Conservation (phyloP, 108 stramenopile genomes). For the Nitzschia sp. region DNA sequence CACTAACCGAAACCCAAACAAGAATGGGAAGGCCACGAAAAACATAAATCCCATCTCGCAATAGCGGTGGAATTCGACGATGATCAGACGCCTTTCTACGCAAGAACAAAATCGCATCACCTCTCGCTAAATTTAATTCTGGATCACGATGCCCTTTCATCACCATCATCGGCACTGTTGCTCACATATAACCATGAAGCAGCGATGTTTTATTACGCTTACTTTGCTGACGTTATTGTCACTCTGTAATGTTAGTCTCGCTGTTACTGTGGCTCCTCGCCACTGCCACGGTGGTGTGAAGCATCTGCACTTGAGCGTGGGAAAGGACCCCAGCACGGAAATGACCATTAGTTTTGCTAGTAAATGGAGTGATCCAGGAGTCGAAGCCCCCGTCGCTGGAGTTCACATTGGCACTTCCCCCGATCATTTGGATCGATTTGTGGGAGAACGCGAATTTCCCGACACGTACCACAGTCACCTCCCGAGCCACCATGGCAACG, state of each 20-base stretch:
- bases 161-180: not conserved
- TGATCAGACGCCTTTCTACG: no score
- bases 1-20: no score
- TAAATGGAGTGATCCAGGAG: conserved; percentile 20
- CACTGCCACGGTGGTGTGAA: conserved; percentile 39
- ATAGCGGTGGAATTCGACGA: no score
- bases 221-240: not conserved
- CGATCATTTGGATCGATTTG: conserved; percentile 31
- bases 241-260: not conserved
- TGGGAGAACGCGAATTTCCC: conserved; percentile 36
- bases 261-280: conserved; percentile 20
- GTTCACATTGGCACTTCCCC: conserved; percentile 49
- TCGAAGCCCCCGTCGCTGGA: conserved; percentile 40
- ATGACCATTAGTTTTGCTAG: conserved; percentile 61
- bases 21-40: no score
- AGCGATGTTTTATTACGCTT: not conserved
- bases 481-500: not conserved
- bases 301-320: conserved; percentile 59
- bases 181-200: not conserved
- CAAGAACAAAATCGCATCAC: not conserved
- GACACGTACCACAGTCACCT: conserved; percentile 24
- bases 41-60: no score
- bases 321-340: conserved; percentile 41
- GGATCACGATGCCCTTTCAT: not conserved
- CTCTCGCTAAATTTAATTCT: not conserved